Base-by-base conservation (phyloP, 768 basidiomycete genomes). In the Termitomyces sp. region DNA sequence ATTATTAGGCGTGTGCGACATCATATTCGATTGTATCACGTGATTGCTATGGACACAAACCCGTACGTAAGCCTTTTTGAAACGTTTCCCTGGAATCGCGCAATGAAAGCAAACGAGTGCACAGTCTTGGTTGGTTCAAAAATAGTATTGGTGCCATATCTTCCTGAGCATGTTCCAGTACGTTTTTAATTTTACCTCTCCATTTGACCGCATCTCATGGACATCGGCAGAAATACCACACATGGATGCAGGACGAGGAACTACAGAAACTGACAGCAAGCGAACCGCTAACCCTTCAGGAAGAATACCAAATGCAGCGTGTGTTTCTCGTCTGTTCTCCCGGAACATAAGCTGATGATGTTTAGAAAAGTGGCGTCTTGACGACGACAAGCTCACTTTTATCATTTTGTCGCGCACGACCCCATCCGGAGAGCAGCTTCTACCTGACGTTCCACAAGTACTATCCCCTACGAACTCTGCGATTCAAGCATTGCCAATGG, bases 251-350 rank as follows among this genome's bases (percentile, higher is more conserved):
- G 29, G 79, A 82, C 67, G 81, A 83, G 34, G 84, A 84, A 60
- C 74, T 98, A 54, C 81, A 86, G 42, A 78, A 83, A 50, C 75
- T 88, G 18, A 97, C 93, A 0, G 93, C 93, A 5, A 93, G 90
- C 57, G 93, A 96, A 63, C 87, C 88, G 4, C 77, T 97, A 42
- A 82, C 80, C 8, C 72, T 93, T 7, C 85, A 88, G 59, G 83
- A 95, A 65, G 94, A 95, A 66, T 86, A 87, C 59, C 86, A 87
- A 24, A 96, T 96, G 94, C 94, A 96, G 69, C 76, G 94, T 93
- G 64, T 5, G 69, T 64, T n/a, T n/a, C 15, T 29, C 8, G 47
- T 31, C 51, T 13, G 54, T 44, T 10, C 18, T n/a, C 18, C 7
- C 16, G 2, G 18, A 9, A 22, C 6, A 31, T 9, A 29, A 16